Evolutionary conservation across 805 yeast species (phyloP).

Genomic region (Hagleromyces aurorensis): DNA sequence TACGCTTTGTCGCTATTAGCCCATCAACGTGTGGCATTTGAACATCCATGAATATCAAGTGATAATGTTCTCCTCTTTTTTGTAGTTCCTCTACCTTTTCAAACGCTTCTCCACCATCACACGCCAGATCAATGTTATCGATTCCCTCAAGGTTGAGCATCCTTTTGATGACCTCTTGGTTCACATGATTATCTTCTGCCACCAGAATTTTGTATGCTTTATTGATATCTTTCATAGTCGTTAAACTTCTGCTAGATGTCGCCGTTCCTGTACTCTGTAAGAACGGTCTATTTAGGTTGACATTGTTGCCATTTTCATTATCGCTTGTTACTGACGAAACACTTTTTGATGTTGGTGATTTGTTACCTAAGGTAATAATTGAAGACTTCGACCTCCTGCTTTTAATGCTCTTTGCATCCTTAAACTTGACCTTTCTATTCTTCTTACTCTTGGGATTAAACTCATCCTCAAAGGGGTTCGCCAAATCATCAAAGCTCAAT

Average conservation of each 20-base stretch:
- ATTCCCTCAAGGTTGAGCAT: slow-evolving; percentile 85
- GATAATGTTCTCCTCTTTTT: slow-evolving; percentile 40
- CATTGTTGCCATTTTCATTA: slow-evolving; percentile 10
- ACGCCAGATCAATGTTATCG: slow-evolving; percentile 62
- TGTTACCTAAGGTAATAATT: slow-evolving; percentile 6
- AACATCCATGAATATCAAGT: slow-evolving; percentile 89
- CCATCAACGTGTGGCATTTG: slow-evolving; percentile 97
- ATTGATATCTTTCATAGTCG: slow-evolving; percentile 16
- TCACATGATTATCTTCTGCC: slow-evolving; percentile 91
- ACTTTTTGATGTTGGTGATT: slow-evolving; percentile 1
- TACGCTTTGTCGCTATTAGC: slow-evolving; percentile 66
- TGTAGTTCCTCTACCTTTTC: slow-evolving; percentile 47
- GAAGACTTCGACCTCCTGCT: slow-evolving; percentile 19
- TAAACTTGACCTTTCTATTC: slow-evolving; percentile 38
- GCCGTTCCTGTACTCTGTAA: slow-evolving; percentile 37
- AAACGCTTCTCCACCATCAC: slow-evolving; percentile 88
- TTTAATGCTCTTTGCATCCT: slow-evolving; percentile 23
- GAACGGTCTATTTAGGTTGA: slow-evolving; percentile 28
- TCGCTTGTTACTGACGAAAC: background rate
- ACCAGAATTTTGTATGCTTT: slow-evolving; percentile 47
- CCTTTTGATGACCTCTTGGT: slow-evolving; percentile 86
- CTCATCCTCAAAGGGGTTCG: slow-evolving; percentile 54
- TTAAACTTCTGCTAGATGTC: slow-evolving; percentile 19
- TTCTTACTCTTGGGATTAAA: slow-evolving; percentile 49
- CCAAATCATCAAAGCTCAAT: slow-evolving; percentile 23